Conservation (phyloP, 2,329 filamentous ascomycete genomes). For the Exophiala oligosperma region DNA sequence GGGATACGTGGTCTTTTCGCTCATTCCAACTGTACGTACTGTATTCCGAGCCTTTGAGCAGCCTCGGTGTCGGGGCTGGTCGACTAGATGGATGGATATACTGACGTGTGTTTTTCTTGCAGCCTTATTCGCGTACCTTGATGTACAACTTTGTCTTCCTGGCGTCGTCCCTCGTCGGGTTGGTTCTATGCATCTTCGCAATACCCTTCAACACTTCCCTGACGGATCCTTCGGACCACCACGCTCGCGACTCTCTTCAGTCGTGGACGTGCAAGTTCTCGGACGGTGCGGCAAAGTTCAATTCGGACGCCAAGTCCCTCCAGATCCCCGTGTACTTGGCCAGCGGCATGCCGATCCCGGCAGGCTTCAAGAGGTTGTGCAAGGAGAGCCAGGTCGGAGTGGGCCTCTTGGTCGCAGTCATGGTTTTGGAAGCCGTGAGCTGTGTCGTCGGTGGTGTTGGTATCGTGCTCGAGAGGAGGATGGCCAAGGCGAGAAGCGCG, state of each 20-base stretch:
- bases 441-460: constrained; percentile 30
- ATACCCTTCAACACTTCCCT: constrained; percentile 26
- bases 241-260: constrained; percentile 25
- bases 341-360: constrained; percentile 31
- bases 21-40: constrained; percentile 23
- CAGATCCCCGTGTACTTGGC: constrained; percentile 20
- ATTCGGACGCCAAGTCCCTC: constrained; percentile 18
- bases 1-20: constrained; percentile 20
- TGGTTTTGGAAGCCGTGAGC: constrained; percentile 34
- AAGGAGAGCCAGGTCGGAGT: constrained; percentile 38
- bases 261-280: constrained; percentile 29
- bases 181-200: constrained; percentile 20
- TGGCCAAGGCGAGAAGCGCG: constrained; percentile 39
- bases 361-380: constrained; percentile 41
- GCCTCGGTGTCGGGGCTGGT: too few relatives aligned
- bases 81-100: background rate
- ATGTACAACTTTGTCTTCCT: constrained; percentile 24
- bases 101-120: background rate
- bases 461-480: constrained; percentile 29
- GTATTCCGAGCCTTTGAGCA: background rate
- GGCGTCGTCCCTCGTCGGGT: constrained; percentile 8
- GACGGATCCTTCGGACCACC: constrained; percentile 9
- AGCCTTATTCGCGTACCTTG: constrained; percentile 25
- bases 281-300: constrained; percentile 22
- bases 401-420: constrained; percentile 36